Percentiles rank a stretch among this genome's conserved stretches.
These are phyloP conservation scores for Diaporthe humulicola DNA, from an alignment of 2,329 filamentous ascomycete species.

Conservation along the genomic window DNA sequence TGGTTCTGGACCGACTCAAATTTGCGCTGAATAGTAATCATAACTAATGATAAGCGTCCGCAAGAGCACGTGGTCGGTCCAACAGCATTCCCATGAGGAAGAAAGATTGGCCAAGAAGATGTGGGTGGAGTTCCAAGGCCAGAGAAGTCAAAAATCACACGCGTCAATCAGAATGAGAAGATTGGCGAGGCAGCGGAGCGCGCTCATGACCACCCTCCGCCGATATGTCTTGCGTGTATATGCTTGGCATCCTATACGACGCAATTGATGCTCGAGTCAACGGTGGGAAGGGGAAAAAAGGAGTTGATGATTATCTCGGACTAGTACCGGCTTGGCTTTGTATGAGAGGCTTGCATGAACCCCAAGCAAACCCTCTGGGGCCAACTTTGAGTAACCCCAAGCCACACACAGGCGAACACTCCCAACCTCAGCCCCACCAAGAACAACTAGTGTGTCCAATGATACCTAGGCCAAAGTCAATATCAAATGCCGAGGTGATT, in stretches of 20 bases:
- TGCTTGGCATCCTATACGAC: constrained; percentile 20
- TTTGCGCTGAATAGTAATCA: background rate
- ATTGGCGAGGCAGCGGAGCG: constrained; percentile 4
- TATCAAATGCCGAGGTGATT: constrained; percentile 3
- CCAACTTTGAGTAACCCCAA: background rate
- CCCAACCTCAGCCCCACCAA: background rate
- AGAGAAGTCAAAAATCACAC: background rate
- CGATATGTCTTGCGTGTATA: background rate
- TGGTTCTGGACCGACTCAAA: no score
- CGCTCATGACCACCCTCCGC: background rate
- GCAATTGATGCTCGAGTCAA: constrained; percentile 1
- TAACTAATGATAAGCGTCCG: background rate
- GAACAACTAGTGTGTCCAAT: constrained; percentile 1
- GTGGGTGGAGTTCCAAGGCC: constrained; percentile 1
- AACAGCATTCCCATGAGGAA: background rate
- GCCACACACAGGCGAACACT: background rate
- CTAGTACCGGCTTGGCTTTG: constrained; percentile 25
- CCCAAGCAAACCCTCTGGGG: constrained; percentile 6
- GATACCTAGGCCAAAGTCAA: constrained; percentile 16
- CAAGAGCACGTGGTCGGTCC: background rate
- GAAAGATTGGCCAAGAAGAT: background rate
- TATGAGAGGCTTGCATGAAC: constrained; percentile 24
- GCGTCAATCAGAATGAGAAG: constrained; percentile 5
- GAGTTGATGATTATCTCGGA: background rate
- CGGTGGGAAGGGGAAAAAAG: background rate